A percentile compares a stretch with the other conserved stretches of the same genome.
Evolutionary conservation across 139 green algal species (phyloP).

Genomic region (Ulvella scutata): DNA sequence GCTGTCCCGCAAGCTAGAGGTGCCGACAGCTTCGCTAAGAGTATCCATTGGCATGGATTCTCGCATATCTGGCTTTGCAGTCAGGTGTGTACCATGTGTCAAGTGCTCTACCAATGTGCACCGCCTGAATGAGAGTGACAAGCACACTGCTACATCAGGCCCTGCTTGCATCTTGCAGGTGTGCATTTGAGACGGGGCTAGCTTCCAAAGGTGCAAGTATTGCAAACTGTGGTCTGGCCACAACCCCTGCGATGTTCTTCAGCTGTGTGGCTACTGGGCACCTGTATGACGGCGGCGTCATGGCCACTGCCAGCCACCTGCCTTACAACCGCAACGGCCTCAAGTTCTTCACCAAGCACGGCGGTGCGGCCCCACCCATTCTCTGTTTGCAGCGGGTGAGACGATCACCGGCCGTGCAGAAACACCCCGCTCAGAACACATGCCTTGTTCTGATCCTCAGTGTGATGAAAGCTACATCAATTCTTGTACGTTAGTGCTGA

Average conservation of each 20-base stretch:
- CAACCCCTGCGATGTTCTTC: conserved; percentile 94
- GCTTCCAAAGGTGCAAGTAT: conserved; percentile 30
- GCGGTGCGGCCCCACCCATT: conserved; percentile 7
- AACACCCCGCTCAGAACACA: too few species aligned
- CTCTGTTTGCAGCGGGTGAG: too few species aligned
- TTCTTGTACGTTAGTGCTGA: too few species aligned
- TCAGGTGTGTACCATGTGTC: not conserved
- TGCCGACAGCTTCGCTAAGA: not conserved
- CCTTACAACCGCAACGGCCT: conserved; percentile 74
- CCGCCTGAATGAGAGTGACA: too few species aligned
- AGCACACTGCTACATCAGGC: not conserved
- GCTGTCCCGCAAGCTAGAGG: conserved; percentile 24
- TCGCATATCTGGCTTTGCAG: not conserved
- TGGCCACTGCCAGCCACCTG: conserved; percentile 80
- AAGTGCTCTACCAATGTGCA: not conserved
- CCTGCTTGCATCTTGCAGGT: conserved; percentile 2
- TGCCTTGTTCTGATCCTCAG: too few species aligned
- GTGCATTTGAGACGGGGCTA: conserved; percentile 43
- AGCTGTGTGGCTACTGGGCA: conserved; percentile 44
- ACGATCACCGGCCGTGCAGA: too few species aligned
- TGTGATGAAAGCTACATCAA: too few species aligned
- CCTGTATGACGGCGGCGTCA: conserved; percentile 48
- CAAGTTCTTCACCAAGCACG: conserved; percentile 61
- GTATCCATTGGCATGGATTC: conserved; percentile 23
- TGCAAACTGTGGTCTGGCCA: conserved; percentile 60